Conservation (phyloP, 345 rosid genomes). For the Chamaenerion angustifolium region DNA sequence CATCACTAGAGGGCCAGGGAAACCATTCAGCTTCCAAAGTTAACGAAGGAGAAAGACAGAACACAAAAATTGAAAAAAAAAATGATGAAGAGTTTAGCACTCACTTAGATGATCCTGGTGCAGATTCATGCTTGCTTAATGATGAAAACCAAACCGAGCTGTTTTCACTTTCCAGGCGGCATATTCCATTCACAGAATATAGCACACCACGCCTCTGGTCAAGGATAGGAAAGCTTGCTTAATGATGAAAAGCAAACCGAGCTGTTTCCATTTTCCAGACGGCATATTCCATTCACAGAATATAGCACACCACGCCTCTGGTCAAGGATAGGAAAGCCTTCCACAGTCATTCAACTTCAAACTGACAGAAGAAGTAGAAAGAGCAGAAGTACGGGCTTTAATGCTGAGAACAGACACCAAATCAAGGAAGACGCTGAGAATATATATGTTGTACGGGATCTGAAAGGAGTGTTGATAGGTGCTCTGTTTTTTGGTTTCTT, state of each 20-base stretch:
- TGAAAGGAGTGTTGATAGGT: too few relatives aligned
- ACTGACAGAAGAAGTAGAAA: constrained; percentile 36
- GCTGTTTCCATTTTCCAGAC: too few relatives aligned
- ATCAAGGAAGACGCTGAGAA: constrained; percentile 11
- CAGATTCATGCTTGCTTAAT: too few relatives aligned
- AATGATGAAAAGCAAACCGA: too few relatives aligned
- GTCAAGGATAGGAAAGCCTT: constrained; percentile 75
- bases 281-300: background rate
- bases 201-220: constrained; percentile 46
- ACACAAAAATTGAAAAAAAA: too few relatives aligned
- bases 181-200: constrained; percentile 1
- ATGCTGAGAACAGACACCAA: constrained; percentile 15
- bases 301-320: constrained; percentile 30
- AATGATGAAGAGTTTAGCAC: too few relatives aligned
- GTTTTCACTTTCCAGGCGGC: too few relatives aligned
- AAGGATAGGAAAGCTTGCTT: constrained; percentile 46
- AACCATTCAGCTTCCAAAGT: too few relatives aligned
- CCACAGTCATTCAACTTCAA: constrained; percentile 35
- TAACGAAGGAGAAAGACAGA: too few relatives aligned
- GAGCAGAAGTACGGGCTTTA: constrained; percentile 10
- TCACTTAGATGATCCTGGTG: too few relatives aligned
- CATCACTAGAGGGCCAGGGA: too few relatives aligned
- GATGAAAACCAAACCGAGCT: too few relatives aligned
- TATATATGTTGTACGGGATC: constrained; percentile 3
- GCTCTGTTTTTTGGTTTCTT: constrained; percentile 25